These are phyloP conservation scores for Ensete ventricosum DNA, from an alignment of 176 grass and related monocot species.

Conservation along the genomic window DNA sequence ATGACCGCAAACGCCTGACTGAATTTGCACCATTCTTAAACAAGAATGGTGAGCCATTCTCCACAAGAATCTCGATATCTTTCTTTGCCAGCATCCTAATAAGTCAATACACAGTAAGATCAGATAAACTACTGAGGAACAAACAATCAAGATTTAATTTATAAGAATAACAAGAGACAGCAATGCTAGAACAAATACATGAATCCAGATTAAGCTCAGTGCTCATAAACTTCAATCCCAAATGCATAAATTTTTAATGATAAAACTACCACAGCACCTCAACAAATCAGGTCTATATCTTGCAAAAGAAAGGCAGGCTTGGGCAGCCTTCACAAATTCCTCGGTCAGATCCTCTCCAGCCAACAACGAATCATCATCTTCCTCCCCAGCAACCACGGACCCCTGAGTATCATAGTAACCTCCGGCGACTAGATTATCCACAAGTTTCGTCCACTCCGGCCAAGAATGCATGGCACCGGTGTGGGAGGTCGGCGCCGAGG, in stretches of 20 bases:
- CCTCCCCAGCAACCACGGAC: neutral
- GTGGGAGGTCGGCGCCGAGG: neutral
- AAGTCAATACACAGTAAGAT: neutral
- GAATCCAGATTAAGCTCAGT: neutral
- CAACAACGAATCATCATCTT: constrained; percentile 15
- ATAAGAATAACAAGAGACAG: neutral
- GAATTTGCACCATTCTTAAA: constrained; percentile 71
- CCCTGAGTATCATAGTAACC: constrained; percentile 28
- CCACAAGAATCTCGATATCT: constrained; percentile 58
- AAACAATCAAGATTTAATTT: neutral
- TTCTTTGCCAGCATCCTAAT: constrained; percentile 56
- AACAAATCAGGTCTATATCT: constrained; percentile 54
- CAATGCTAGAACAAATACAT: neutral
- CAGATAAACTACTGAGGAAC: neutral
- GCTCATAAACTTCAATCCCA: neutral
- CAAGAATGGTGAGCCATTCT: constrained; percentile 43
- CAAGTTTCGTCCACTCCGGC: constrained; percentile 61
- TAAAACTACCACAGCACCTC: constrained; percentile 35
- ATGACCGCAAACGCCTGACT: constrained; percentile 35
- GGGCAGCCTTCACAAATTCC: constrained; percentile 33
- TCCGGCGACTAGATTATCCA: constrained; percentile 41
- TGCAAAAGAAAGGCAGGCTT: constrained; percentile 60
- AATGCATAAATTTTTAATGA: neutral
- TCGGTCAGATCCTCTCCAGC: constrained; percentile 24
- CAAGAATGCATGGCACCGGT: constrained; percentile 5